Base-by-base conservation (phyloP, 371 early-diverging fungal species). In the Rhizopus arrhizus region DNA sequence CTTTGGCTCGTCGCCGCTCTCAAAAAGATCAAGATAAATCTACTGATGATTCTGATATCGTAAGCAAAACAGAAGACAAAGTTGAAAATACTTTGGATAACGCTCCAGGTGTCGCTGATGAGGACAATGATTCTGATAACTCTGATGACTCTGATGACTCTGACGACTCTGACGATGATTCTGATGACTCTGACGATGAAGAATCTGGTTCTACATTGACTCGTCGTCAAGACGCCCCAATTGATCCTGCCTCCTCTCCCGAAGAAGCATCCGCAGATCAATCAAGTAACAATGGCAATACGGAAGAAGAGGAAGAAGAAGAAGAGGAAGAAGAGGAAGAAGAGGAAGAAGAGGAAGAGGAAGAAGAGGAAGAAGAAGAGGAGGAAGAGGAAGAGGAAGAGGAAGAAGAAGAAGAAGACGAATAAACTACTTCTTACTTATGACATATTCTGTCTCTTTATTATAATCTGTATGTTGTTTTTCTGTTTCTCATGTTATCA, bases 371-470 rank as follows among this genome's bases (percentile, higher is more conserved):
- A 10, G 49, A 28, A 4, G 38, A 9, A 13, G 15, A 28, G 13
- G 51, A 51, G 29, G 16, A 12, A 11, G 57, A 56, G 3, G 56
- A 32, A 0, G 57, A 42, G 0, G 51, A 51, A 4, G 62, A 43
- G 4, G 59, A 43, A 22, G 41, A 40, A 7, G 65, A 32, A 3
- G 56, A 41, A 11, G 50, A 38, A 9, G 65, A 61, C 11, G 59
- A 10, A 34, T 57, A 33, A 57, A 61, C 57, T 7, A 61, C 42
- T 9, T 38, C 46, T 22, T 22, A 22, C 22, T 22, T 22, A 22
- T 22, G 22, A 22, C 58, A 53, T 1, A 33, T 34, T 36, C 34
- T 53, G 16, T 56, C 36, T 42, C 51, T 16, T 16, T 16, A 5
- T 38, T 38, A 38, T 22, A 22, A 0, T 13, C 13, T 38, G 40